Base-by-base conservation (phyloP, 2,329 filamentous ascomycete genomes). In the Xylaria arbuscula region DNA sequence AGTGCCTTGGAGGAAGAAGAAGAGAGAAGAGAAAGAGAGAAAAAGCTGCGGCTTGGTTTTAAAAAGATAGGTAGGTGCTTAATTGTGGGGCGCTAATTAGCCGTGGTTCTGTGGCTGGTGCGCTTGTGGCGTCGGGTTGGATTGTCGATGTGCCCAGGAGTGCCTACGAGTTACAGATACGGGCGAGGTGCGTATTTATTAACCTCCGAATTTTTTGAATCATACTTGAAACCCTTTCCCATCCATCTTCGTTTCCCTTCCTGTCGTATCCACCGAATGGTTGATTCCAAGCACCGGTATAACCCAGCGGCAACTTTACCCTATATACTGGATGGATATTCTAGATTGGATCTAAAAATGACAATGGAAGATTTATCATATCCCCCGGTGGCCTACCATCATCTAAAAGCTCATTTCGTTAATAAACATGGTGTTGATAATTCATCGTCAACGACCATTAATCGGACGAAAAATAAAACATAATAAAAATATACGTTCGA, bases 1-100 rank as follows among this genome's bases (percentile, higher is more conserved):
- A 84, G 88, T 92, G 92, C 91, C 91, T 85, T 87, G 80, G 61
- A 62, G 34, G 40, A 32, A 40, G 54, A 10, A 42, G 64, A 78
- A 79, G 75, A 75, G 75, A 72, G 72, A 76, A 73, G 73, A 62
- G 64, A 72, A 28, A 64, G 40, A 45, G 40, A 47, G 42, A 11
- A 32, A 28, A 62, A 38, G 47, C 56, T 38, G 19, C 19, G 42
- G n/a, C 1, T 3, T 17, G 53, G 19, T 61, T 40, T 62, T n/a
- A 40, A 34, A 58, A 54, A 64, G 3, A 53, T n/a, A n/a, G n/a
- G 42, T 54, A 17, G n/a, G 50, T 19, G 5, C 45, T 15, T 17
- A 5, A 17, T 13, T 42, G 42, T 51, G 53, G 62, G 22, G 28
- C 8, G 1, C 19, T 3, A 1, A 8, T 22, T 57, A 51, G 59